These are phyloP conservation scores for Candida sakaeoensis DNA, from an alignment of 805 yeast genomes.

Conservation along the genomic window DNA sequence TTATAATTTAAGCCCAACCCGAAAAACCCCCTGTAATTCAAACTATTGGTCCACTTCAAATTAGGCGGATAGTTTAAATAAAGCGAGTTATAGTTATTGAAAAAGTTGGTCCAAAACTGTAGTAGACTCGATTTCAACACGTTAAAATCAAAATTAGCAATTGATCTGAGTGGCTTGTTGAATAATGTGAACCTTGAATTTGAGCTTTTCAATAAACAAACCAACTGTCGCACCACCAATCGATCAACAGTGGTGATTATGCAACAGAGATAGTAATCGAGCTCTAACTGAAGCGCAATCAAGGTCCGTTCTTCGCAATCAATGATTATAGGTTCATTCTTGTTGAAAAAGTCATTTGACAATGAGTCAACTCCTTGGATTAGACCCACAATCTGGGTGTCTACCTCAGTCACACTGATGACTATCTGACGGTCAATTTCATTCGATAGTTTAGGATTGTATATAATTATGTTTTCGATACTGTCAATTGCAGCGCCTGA, in stretches of 20 bases:
- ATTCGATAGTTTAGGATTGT: slow-evolving; percentile 32
- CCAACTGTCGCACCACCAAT: slow-evolving; percentile 24
- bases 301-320: slow-evolving; percentile 23
- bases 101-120: slow-evolving; percentile 29
- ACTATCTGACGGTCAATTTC: slow-evolving; percentile 12
- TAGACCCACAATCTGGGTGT: slow-evolving; percentile 24
- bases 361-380: slow-evolving; percentile 34
- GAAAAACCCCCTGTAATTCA: slow-evolving; percentile 35
- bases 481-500: too few species aligned
- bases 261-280: slow-evolving; percentile 24
- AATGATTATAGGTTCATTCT: slow-evolving; percentile 18
- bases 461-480: slow-evolving; percentile 24
- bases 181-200: slow-evolving; percentile 25
- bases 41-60: slow-evolving; percentile 33
- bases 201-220: slow-evolving; percentile 17
- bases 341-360: slow-evolving; percentile 20
- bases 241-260: slow-evolving; percentile 18
- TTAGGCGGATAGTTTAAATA: slow-evolving; percentile 18
- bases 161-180: slow-evolving; percentile 22
- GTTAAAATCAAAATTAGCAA: slow-evolving; percentile 14
- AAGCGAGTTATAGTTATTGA: slow-evolving; percentile 21
- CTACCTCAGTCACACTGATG: slow-evolving; percentile 21
- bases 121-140: slow-evolving; percentile 15
- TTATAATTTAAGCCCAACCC: slow-evolving; percentile 26
- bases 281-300: slow-evolving; percentile 23